Base-by-base conservation (phyloP, 2,329 filamentous ascomycete species). In the Apiospora aurea region DNA sequence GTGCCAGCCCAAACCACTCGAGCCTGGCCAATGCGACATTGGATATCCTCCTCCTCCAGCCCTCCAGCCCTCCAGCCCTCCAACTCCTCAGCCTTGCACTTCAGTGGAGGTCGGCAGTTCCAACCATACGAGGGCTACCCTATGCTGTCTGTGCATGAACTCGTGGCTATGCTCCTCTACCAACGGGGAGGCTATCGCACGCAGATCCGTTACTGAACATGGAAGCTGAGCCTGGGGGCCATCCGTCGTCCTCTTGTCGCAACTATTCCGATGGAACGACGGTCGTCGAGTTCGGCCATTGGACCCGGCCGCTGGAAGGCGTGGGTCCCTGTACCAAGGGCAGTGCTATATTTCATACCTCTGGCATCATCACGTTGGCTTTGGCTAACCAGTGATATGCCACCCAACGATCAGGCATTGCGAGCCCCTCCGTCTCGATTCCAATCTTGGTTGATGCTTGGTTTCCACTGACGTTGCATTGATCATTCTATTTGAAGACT, bases 401-500 rank as follows among this genome's bases (percentile, higher is more conserved):
- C 29, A 64, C 29, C 57, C 18, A 64, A 41, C 21, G 57, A 18
- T 11, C 13, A 41, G 57, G 11, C 34, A 21, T 64, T 14, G 57
- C 34, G 41, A 64, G 34, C 8, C 18, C 34, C 34, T 34, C 21
- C 57, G 38, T n/a, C 10, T n/a, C 57, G 57, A 21, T 8, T 41
- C 18, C 11, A 64, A n/a, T 64, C 34, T 64, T 41, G 57, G 34
- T 14, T 8, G 21, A 41, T 41, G 21, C 21, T 41, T 64, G 57
- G 57, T n/a, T 29, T 29, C 29, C 34, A 10, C 57, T 24, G 57
- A 24, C 34, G 57, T 64, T 64, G 34, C 34, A 64, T 64, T 41
- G 57, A 34, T 64, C 57, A 41, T 41, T 64, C 34, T 24, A 64
- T 41, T 64, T 64, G 57, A 64, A 64, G 57, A 24, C 34, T 41